These are phyloP conservation scores for Haematococcus sp. DNA, from an alignment of 139 green algal genomes.

Conservation along the genomic window DNA sequence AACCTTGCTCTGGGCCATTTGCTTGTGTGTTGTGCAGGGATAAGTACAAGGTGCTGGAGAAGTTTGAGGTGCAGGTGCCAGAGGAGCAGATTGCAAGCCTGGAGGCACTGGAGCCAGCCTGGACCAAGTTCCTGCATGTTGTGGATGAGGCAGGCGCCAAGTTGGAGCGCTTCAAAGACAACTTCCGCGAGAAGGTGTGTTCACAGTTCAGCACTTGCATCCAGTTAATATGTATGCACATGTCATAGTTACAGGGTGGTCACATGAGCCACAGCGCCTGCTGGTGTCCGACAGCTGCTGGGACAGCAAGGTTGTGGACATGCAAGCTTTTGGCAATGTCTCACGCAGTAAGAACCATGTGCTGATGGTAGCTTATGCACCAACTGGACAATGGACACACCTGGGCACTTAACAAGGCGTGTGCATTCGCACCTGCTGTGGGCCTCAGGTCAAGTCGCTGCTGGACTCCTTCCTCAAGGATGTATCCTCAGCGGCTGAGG, in stretches of 20 bases:
- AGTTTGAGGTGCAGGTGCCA: slow-evolving; percentile 66
- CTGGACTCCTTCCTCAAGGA: slow-evolving; percentile 82
- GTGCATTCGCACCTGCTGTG: too few species aligned
- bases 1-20: neutral
- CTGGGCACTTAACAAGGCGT: too few species aligned
- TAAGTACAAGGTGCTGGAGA: slow-evolving; percentile 74
- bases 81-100: slow-evolving; percentile 65
- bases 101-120: slow-evolving; percentile 56
- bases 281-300: too few species aligned
- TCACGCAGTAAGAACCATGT: too few species aligned
- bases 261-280: too few species aligned
- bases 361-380: too few species aligned
- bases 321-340: too few species aligned
- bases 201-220: neutral
- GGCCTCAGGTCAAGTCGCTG: slow-evolving; percentile 62
- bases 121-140: slow-evolving; percentile 55
- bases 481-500: slow-evolving; percentile 47
- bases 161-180: slow-evolving; percentile 80
- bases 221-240: too few species aligned
- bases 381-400: too few species aligned
- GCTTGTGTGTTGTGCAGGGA: slow-evolving; percentile 31
- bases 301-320: too few species aligned
- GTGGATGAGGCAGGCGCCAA: slow-evolving; percentile 57
- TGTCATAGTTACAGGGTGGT: too few species aligned
- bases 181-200: slow-evolving; percentile 53